Evolutionary conservation across 139 green algal species (phyloP).

Genomic region (Micractinium conductrix): DNA sequence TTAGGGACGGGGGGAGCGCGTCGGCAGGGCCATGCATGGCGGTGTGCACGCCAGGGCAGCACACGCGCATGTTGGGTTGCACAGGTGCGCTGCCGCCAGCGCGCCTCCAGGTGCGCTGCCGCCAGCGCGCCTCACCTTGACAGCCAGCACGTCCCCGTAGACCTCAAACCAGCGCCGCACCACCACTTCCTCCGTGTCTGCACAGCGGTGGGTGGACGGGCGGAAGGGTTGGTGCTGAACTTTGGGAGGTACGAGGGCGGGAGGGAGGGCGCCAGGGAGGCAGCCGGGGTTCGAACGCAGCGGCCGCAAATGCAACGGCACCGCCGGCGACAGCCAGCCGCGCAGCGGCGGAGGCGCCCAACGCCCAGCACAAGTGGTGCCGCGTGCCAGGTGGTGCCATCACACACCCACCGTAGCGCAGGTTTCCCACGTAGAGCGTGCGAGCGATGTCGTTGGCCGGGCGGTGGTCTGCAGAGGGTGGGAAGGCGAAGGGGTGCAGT

Average conservation of each 20-base stretch:
- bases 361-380: too few species aligned
- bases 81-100: not conserved
- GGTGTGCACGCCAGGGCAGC: not conserved
- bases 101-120: not conserved
- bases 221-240: not conserved
- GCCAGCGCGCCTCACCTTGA: conserved; percentile 41
- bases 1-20: too few species aligned
- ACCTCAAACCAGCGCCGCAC: conserved; percentile 30
- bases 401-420: conserved; percentile 29
- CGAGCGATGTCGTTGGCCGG: not conserved
- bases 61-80: not conserved
- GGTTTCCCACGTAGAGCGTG: conserved; percentile 35
- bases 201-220: not conserved
- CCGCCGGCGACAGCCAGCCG: not conserved
- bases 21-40: not conserved
- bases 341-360: too few species aligned
- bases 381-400: too few species aligned
- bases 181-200: conserved; percentile 25
- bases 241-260: not conserved
- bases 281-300: not conserved
- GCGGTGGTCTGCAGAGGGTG: conserved; percentile 9
- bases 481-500: not conserved
- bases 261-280: not conserved
- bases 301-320: not conserved
- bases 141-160: conserved; percentile 1